phyloP scores from a whole-genome alignment of 768 basidiomycete genomes.

The Boletus reticuloceps region DNA sequence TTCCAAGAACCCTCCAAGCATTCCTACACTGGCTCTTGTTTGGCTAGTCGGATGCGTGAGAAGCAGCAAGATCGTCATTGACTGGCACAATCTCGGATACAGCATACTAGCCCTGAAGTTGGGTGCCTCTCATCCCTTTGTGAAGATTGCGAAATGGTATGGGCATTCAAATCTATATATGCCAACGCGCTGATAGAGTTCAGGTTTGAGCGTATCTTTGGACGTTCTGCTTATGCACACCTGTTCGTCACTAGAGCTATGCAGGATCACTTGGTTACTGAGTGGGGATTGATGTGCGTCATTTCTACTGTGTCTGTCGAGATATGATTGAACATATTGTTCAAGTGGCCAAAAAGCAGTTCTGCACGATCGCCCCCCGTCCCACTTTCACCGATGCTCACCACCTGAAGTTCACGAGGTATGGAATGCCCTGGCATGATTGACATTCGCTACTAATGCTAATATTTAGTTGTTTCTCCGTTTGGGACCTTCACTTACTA shows the following conservation, averaged over 20 bases:
- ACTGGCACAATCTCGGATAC: constrained; percentile 99
- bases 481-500: constrained; percentile 38
- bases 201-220: constrained; percentile 86
- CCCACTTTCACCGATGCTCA: constrained; percentile 71
- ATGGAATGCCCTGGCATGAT: constrained; percentile 10
- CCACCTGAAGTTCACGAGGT: constrained; percentile 79
- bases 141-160: constrained; percentile 75
- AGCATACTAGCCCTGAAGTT: constrained; percentile 85
- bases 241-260: constrained; percentile 92
- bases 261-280: constrained; percentile 61
- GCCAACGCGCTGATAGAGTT: constrained; percentile 3
- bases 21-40: constrained; percentile 87
- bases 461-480: constrained; percentile 48
- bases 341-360: constrained; percentile 75
- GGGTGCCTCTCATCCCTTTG: constrained; percentile 65
- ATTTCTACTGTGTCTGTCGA: neutral
- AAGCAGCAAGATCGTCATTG: constrained; percentile 88
- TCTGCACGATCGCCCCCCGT: constrained; percentile 88
- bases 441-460: neutral
- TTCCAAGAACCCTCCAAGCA: constrained; percentile 89
- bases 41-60: constrained; percentile 66
- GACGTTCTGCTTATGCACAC: constrained; percentile 80
- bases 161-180: neutral
- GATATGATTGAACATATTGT: constrained; percentile 2
- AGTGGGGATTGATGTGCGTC: constrained; percentile 78